Base-by-base conservation (phyloP, 1,284 basidiomycete genomes). In the Austroboletus novae-zelandiae region DNA sequence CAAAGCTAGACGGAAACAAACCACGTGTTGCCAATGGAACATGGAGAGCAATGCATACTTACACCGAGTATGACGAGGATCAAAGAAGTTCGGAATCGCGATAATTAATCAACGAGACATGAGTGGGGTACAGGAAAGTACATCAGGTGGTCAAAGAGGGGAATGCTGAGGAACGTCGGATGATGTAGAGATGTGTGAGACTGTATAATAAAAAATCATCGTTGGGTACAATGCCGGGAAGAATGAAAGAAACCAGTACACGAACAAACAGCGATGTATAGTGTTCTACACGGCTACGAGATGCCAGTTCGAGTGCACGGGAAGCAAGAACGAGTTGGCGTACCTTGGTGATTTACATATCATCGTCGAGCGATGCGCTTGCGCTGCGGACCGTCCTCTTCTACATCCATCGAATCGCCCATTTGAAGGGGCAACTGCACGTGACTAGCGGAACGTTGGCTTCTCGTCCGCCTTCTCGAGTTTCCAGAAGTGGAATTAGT, bases 301-400 rank as follows among this genome's bases (percentile, higher is more conserved):
- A 40, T 13, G 27, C 49, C 15, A 37, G 13, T 25, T 40, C 9
- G 18, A 43, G 34, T 15, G 23, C 30, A 29, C 17, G 6, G 11
- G 9, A 10, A 17, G 27, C 20, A 35, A 40, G 40, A 34, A 23
- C 8, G 35, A 39, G 37, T 27, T 39, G 15, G 40, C 42, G n/a
- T 41, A 45, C 41, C 10, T 43, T 45, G 40, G n/a, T 13, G 34
- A 37, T 15, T 11, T 13, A 18, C 17, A 1, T 17, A 23, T 68
- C 47, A 77, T 47, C 76, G 66, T 58, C 81, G 70, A 8, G 79
- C 69, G 42, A 80, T 73, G 41, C 81, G 72, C 59, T 83, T 83
- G 56, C 81, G 67, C 56, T 83, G 81, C 51, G 81, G 69, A 14
- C 70, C 71, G 25, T 83, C 81, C 40, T 83, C 81, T 57, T 83